phyloP scores from a whole-genome alignment of 306 rosid species.

The Herpetospermum pedunculosum region DNA sequence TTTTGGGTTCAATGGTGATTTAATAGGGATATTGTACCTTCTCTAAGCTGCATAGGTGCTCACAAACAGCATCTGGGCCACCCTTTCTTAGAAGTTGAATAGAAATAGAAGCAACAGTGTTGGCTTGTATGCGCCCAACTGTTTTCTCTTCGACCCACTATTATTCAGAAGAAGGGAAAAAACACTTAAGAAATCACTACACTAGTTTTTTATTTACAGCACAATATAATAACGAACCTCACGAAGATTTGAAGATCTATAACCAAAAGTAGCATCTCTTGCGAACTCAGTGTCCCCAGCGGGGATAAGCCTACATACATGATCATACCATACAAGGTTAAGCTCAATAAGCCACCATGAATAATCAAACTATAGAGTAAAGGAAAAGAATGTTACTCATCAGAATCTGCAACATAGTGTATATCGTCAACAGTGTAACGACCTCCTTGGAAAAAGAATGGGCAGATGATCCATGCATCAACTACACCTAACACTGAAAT shows the following conservation, averaged over 20 bases:
- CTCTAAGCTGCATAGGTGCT: slow-evolving; percentile 54
- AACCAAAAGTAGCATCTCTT: slow-evolving; percentile 92
- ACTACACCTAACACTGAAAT: slow-evolving; percentile 76
- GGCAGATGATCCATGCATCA: slow-evolving; percentile 97
- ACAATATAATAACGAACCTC: slow-evolving; percentile 37
- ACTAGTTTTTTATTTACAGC: slow-evolving; percentile 2
- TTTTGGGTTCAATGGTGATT: background rate
- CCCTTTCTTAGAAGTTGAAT: slow-evolving; percentile 74
- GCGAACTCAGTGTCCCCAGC: slow-evolving; percentile 93
- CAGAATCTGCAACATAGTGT: slow-evolving; percentile 87
- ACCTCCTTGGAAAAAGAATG: slow-evolving; percentile 94
- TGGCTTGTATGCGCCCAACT: slow-evolving; percentile 50
- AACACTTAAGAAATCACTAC: slow-evolving; percentile 7
- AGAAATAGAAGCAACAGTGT: slow-evolving; percentile 56
- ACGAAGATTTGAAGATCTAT: slow-evolving; percentile 88
- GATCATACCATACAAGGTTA: slow-evolving; percentile 14
- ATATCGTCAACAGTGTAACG: slow-evolving; percentile 76
- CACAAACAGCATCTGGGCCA: slow-evolving; percentile 81
- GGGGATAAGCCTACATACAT: slow-evolving; percentile 63
- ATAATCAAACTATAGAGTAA: background rate
- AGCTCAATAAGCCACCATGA: slow-evolving; percentile 13
- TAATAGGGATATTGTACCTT: slow-evolving; percentile 34
- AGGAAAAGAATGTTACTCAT: slow-evolving; percentile 35
- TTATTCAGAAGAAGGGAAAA: slow-evolving; percentile 10
- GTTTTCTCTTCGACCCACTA: slow-evolving; percentile 99